phyloP scores from a whole-genome alignment of 257 asterid species.

The Anisodus tanguticus region DNA sequence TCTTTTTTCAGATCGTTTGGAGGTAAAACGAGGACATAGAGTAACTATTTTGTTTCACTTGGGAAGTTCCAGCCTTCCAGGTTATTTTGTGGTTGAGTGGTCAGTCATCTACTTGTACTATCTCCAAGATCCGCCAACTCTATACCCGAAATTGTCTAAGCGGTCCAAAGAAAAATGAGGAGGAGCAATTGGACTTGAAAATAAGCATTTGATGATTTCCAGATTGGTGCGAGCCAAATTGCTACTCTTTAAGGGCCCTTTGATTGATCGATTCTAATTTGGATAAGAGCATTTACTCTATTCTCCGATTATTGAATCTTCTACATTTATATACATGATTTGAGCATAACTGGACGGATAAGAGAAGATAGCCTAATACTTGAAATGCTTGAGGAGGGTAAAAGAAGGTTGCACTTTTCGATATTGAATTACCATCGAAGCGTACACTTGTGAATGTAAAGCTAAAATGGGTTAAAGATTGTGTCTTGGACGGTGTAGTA shows the following conservation, averaged over 20 bases:
- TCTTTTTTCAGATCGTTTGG: neutral
- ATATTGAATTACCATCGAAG: conserved; percentile 45
- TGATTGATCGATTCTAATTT: neutral
- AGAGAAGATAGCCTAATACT: neutral
- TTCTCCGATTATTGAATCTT: neutral
- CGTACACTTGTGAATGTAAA: conserved; percentile 82
- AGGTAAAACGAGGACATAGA: neutral
- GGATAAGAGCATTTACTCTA: neutral
- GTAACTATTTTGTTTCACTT: neutral
- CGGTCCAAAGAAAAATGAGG: neutral
- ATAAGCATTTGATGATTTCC: neutral
- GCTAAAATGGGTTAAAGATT: conserved; percentile 83
- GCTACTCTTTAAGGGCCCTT: neutral
- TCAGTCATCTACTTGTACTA: neutral
- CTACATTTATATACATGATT: neutral
- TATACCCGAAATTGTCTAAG: neutral
- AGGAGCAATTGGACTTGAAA: neutral
- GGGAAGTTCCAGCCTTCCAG: neutral
- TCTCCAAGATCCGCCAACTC: neutral
- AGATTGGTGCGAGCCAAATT: neutral
- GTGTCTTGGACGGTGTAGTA: conserved; percentile 65
- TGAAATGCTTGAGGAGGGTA: conserved; percentile 33
- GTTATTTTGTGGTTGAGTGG: neutral
- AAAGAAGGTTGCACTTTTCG: conserved; percentile 2
- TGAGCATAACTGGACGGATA: neutral